Conservation (phyloP, 2,329 filamentous ascomycete genomes). For the Colletotrichum musicola region DNA sequence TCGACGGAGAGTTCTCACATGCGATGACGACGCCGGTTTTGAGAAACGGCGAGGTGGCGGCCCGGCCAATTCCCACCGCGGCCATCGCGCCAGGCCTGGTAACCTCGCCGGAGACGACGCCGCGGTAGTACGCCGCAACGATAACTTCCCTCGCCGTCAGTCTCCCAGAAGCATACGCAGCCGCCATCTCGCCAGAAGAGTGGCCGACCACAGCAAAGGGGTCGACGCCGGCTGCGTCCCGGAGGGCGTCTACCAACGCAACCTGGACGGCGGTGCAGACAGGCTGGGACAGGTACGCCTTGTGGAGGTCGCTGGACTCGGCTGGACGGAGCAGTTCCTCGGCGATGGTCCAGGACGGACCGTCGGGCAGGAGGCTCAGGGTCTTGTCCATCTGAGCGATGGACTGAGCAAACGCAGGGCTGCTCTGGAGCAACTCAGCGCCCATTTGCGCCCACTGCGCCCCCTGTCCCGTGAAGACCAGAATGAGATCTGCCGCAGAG, state of each 20-base stretch:
- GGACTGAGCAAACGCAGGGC: constrained; percentile 1
- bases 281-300: constrained; percentile 40
- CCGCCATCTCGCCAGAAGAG: constrained; percentile 59
- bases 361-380: constrained; percentile 6
- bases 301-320: not conserved
- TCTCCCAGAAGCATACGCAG: constrained; percentile 55
- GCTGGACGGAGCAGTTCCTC: constrained; percentile 6
- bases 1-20: constrained; percentile 19
- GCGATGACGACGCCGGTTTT: constrained; percentile 8
- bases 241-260: constrained; percentile 54
- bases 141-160: constrained; percentile 52
- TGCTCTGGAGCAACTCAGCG: constrained; percentile 38
- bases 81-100: constrained; percentile 31
- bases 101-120: constrained; percentile 22
- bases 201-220: constrained; percentile 55
- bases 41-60: not conserved
- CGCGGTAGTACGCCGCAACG: constrained; percentile 46
- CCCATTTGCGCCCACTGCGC: constrained; percentile 51
- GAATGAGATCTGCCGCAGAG: constrained; percentile 21
- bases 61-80: constrained; percentile 7
- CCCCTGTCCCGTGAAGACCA: constrained; percentile 53
- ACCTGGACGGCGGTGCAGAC: constrained; percentile 55
- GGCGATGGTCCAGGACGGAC: not conserved
- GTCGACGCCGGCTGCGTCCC: constrained; percentile 43
- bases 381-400: constrained; percentile 39